Evolutionary conservation across 2,329 filamentous ascomycete species (phyloP).

Genomic region (Orbilia blumenaviensis): DNA sequence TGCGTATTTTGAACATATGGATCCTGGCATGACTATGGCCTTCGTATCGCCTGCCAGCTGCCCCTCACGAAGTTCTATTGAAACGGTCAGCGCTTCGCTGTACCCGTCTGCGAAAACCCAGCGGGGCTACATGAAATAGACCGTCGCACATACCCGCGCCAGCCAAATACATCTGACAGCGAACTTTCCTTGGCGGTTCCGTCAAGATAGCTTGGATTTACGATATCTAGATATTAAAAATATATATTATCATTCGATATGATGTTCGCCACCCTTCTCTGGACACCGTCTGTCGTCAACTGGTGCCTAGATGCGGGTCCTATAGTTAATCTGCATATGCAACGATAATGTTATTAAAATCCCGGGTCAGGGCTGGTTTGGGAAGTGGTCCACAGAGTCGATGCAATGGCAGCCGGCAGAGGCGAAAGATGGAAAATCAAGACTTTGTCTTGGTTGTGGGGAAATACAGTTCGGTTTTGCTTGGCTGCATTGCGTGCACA

Average conservation of each 20-base stretch:
- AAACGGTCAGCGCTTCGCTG: no score
- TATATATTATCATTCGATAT: no score
- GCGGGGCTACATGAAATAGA: neutral
- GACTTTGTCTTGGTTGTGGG: neutral
- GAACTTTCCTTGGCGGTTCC: neutral
- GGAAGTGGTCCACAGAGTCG: neutral
- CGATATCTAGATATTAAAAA: neutral
- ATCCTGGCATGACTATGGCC: neutral
- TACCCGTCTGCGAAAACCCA: neutral
- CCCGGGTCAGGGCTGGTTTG: neutral
- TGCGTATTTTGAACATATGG: neutral
- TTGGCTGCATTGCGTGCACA: constrained; percentile 1
- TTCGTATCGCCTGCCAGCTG: neutral
- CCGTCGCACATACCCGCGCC: neutral
- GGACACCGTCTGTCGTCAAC: neutral
- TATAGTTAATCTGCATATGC: neutral
- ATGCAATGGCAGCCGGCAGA: neutral
- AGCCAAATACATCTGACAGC: no score
- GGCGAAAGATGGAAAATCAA: neutral
- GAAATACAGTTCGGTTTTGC: neutral
- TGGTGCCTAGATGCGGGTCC: constrained; percentile 33
- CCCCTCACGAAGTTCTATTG: neutral
- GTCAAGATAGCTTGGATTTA: neutral
- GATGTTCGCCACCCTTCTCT: neutral
- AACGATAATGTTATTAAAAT: constrained; percentile 16